Conservation (phyloP, 768 basidiomycete genomes). For the Psilocybe cyanescens region DNA sequence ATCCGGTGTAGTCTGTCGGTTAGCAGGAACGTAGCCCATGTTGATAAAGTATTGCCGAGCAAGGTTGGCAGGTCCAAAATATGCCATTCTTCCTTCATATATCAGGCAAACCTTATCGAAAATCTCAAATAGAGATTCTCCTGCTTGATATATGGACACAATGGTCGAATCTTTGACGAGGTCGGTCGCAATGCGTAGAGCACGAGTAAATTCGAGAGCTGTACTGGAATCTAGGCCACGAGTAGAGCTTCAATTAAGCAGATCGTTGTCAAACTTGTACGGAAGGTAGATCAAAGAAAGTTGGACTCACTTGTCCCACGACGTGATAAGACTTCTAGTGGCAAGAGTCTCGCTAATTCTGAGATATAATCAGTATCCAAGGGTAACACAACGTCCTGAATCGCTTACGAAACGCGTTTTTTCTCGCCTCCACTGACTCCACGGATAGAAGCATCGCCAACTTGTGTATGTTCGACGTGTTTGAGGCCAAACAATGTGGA, state of each 20-base stretch:
- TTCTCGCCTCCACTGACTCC: constrained; percentile 81
- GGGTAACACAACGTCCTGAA: background rate
- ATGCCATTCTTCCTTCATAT: constrained; percentile 76
- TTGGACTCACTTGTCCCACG: constrained; percentile 75
- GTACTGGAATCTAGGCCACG: constrained; percentile 71
- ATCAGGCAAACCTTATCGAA: constrained; percentile 82
- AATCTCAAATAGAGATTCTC: constrained; percentile 62
- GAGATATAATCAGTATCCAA: background rate
- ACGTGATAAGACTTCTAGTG: constrained; percentile 60
- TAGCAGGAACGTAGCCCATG: constrained; percentile 62
- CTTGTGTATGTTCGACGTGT: constrained; percentile 70
- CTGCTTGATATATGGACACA: constrained; percentile 85
- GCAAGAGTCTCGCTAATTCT: constrained; percentile 60
- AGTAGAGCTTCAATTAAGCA: constrained; percentile 51
- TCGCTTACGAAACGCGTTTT: constrained; percentile 71
- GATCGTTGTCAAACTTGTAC: background rate
- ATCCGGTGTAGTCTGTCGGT: constrained; percentile 68
- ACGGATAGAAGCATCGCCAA: constrained; percentile 78
- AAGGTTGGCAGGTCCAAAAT: constrained; percentile 67
- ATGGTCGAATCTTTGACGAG: constrained; percentile 58
- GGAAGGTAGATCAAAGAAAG: background rate
- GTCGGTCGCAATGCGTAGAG: constrained; percentile 69
- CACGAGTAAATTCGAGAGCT: constrained; percentile 72
- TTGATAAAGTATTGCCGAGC: constrained; percentile 78
- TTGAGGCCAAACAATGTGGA: constrained; percentile 76